Percentiles rank a stretch among this genome's conserved stretches.
These are phyloP conservation scores for Endocalyx cinctus DNA, from an alignment of 2,329 filamentous ascomycete genomes.

Conservation along the genomic window DNA sequence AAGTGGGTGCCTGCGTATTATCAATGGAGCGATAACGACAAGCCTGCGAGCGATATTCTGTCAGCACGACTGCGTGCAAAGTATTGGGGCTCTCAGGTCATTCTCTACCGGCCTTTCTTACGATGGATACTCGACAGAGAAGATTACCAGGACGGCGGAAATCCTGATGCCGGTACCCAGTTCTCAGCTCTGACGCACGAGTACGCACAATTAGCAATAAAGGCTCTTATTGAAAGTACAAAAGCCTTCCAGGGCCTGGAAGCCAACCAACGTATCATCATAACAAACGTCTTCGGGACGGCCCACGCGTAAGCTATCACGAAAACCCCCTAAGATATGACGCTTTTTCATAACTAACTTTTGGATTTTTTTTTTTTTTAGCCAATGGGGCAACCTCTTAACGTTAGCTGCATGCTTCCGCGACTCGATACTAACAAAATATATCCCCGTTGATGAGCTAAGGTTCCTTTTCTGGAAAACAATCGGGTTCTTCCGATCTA, in stretches of 20 bases:
- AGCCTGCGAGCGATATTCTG: conserved; percentile 71
- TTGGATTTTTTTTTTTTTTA: too few species aligned
- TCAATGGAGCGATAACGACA: conserved; percentile 61
- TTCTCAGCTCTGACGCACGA: too few species aligned
- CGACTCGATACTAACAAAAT: conserved; percentile 55
- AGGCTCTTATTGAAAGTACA: conserved; percentile 79
- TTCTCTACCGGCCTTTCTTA: conserved; percentile 80
- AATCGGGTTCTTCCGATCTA: conserved; percentile 68
- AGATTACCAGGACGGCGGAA: conserved; percentile 11
- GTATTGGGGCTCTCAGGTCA: conserved; percentile 88
- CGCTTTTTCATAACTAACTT: conserved; percentile 1
- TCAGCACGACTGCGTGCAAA: conserved; percentile 83
- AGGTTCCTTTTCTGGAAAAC: conserved; percentile 64
- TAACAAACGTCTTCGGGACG: conserved; percentile 96
- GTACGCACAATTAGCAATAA: conserved; percentile 59
- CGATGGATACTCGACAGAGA: conserved; percentile 47
- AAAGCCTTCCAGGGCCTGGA: conserved; percentile 68
- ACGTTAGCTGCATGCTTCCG: conserved; percentile 79
- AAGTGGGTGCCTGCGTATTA: conserved; percentile 48
- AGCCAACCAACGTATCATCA: conserved; percentile 61
- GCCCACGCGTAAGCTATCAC: conserved; percentile 79
- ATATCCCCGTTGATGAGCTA: conserved; percentile 54
- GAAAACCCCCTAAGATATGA: not conserved
- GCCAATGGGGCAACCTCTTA: conserved; percentile 94
- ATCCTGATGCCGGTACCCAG: conserved; percentile 6